Conservation (phyloP, 768 basidiomycete species). For the Kwoniella dendrophila region DNA sequence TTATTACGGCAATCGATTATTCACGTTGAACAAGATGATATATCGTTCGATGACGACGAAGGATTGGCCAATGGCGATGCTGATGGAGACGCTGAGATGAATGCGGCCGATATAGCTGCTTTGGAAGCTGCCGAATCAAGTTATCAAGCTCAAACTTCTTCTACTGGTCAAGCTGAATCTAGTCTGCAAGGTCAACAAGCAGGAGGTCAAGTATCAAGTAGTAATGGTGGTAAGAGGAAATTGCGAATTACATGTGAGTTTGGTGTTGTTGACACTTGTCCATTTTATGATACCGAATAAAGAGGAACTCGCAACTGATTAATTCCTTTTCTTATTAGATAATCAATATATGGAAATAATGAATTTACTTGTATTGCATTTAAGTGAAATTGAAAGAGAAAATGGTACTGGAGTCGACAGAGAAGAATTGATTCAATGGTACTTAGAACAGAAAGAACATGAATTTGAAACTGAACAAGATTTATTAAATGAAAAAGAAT, state of each 20-base stretch:
- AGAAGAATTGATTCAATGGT: conserved; percentile 95
- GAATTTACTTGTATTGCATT: conserved; percentile 74
- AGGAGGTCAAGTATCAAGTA: conserved; percentile 56
- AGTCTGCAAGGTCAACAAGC: conserved; percentile 16
- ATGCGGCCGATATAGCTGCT: conserved; percentile 66
- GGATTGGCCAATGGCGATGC: conserved; percentile 59
- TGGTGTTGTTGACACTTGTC: neutral
- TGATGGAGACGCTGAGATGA: conserved; percentile 66
- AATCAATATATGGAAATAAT: conserved; percentile 91
- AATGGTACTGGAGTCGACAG: conserved; percentile 76
- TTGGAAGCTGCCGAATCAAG: conserved; percentile 56
- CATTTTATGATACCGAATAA: neutral
- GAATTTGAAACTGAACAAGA: conserved; percentile 82
- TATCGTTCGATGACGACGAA: conserved; percentile 85
- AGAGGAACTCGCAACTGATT: neutral
- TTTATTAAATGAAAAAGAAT: conserved; percentile 84
- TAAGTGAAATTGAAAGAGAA: conserved; percentile 74
- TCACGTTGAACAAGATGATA: conserved; percentile 97
- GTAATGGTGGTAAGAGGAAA: conserved; percentile 61
- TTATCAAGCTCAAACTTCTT: conserved; percentile 43
- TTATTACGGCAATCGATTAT: conserved; percentile 96
- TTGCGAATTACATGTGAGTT: conserved; percentile 79
- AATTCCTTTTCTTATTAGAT: conserved; percentile 53
- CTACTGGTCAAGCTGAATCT: conserved; percentile 21
- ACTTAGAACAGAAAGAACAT: conserved; percentile 83